Evolutionary conservation across 768 basidiomycete species (phyloP).

Genomic region (Leccinum incarnatum): DNA sequence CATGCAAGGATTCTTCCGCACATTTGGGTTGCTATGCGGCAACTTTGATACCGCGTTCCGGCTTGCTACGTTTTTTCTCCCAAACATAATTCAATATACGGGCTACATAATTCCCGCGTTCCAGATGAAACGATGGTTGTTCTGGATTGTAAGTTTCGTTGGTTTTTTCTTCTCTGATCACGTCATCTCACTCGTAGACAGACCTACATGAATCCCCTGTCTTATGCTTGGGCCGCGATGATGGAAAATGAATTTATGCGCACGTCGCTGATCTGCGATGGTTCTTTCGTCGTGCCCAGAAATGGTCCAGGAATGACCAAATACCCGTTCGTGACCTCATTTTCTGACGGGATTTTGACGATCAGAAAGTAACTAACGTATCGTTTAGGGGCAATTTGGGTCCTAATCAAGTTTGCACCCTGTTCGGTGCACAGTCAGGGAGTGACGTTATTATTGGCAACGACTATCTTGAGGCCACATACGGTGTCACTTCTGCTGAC

Average conservation of each 20-base stretch:
- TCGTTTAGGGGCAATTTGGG: slow-evolving; percentile 47
- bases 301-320: slow-evolving; percentile 52
- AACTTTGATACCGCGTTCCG: slow-evolving; percentile 55
- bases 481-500: slow-evolving; percentile 45
- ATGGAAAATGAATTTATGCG: slow-evolving; percentile 89
- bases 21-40: slow-evolving; percentile 55
- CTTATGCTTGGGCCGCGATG: slow-evolving; percentile 71
- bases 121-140: slow-evolving; percentile 78
- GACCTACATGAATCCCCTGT: slow-evolving; percentile 79
- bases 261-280: slow-evolving; percentile 62
- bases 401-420: slow-evolving; percentile 74
- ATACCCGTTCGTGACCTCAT: slow-evolving; percentile 50
- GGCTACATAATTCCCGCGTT: slow-evolving; percentile 68
- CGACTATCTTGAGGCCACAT: slow-evolving; percentile 60
- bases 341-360: neutral
- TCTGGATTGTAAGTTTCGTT: slow-evolving; percentile 67
- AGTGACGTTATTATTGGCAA: slow-evolving; percentile 53
- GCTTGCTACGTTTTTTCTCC: slow-evolving; percentile 66
- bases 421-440: slow-evolving; percentile 64
- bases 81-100: slow-evolving; percentile 70
- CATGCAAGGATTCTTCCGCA: slow-evolving; percentile 86
- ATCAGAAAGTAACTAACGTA: slow-evolving; percentile 9
- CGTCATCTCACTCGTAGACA: slow-evolving; percentile 9
- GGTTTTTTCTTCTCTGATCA: neutral
- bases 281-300: slow-evolving; percentile 61